phyloP scores from a whole-genome alignment of 2,329 filamentous ascomycete genomes.

The Didymella keratinophila region DNA sequence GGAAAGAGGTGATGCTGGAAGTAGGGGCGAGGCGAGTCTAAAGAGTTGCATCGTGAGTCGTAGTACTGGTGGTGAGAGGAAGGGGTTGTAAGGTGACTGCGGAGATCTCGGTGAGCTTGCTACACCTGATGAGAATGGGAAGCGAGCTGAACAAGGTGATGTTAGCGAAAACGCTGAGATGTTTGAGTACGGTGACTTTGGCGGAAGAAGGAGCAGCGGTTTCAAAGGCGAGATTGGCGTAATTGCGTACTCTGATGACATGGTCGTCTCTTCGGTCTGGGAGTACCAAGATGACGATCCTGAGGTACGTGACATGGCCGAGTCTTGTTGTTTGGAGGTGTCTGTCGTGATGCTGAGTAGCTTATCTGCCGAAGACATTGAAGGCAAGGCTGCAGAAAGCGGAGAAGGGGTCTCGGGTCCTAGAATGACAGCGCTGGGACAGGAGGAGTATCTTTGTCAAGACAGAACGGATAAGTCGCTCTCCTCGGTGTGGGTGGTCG shows the following conservation, averaged over 20 bases:
- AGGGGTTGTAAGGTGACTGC: constrained; percentile 23
- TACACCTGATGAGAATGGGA: constrained; percentile 11
- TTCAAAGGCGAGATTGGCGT: background rate
- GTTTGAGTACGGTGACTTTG: background rate
- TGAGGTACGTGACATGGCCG: background rate
- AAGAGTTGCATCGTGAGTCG: constrained; percentile 1
- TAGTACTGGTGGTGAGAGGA: constrained; percentile 22
- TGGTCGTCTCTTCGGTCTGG: background rate
- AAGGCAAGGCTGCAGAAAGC: background rate
- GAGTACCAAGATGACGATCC: background rate
- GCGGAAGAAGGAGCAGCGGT: background rate
- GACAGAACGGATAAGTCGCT: constrained; percentile 19
- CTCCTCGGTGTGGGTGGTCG: constrained; percentile 26
- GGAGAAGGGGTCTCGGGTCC: constrained; percentile 24
- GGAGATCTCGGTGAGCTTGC: background rate
- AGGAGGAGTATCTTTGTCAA: constrained; percentile 11
- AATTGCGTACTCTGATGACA: background rate
- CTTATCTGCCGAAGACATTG: background rate
- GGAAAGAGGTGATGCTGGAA: constrained; percentile 30
- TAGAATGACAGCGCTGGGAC: constrained; percentile 30
- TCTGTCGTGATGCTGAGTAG: background rate
- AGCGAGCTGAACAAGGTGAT: background rate
- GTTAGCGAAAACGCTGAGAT: background rate
- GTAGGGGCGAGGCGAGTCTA: constrained; percentile 20
- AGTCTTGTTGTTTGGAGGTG: background rate